Conservation (phyloP, 345 rosid genomes). For the Salix arbutifolia region DNA sequence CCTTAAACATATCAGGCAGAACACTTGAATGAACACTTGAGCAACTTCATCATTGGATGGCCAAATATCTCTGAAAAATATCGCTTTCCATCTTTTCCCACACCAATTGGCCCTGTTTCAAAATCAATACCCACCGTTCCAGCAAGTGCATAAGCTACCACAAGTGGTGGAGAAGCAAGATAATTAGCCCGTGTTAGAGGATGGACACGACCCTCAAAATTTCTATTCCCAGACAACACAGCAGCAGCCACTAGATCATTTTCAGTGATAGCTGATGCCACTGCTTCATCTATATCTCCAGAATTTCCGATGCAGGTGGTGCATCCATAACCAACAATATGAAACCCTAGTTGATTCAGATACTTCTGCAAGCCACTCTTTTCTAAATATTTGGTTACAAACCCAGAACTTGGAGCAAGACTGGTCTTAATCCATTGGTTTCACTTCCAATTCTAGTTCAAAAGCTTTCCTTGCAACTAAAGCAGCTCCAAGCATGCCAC, state of each 20-base stretch:
- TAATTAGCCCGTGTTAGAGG: constrained; percentile 89
- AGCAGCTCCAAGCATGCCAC: constrained; percentile 95
- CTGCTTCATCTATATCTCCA: constrained; percentile 78
- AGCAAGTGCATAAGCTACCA: constrained; percentile 89
- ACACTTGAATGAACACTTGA: constrained; percentile 70
- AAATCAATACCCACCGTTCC: constrained; percentile 89
- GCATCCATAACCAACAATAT: constrained; percentile 88
- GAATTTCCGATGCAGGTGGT: constrained; percentile 95
- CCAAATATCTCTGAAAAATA: constrained; percentile 81
- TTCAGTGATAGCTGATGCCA: constrained; percentile 73
- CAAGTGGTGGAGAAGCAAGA: constrained; percentile 94
- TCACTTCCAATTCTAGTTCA: constrained; percentile 78
- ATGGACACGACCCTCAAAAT: constrained; percentile 92
- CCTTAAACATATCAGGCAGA: constrained; percentile 85
- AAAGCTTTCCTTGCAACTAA: constrained; percentile 92
- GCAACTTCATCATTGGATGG: constrained; percentile 89
- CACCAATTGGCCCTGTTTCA: constrained; percentile 65
- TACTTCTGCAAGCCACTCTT: constrained; percentile 80
- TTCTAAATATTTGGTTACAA: constrained; percentile 78
- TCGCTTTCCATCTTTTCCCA: constrained; percentile 61
- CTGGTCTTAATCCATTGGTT: constrained; percentile 86
- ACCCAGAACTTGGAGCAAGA: constrained; percentile 95
- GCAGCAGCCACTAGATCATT: constrained; percentile 88
- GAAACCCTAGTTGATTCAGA: constrained; percentile 73
- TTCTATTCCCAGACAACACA: constrained; percentile 85